Percentiles rank a stretch among this genome's conserved stretches.
Conservation (phyloP, 495 filamentous ascomycete genomes). For the Lophiotrema nucula region DNA sequence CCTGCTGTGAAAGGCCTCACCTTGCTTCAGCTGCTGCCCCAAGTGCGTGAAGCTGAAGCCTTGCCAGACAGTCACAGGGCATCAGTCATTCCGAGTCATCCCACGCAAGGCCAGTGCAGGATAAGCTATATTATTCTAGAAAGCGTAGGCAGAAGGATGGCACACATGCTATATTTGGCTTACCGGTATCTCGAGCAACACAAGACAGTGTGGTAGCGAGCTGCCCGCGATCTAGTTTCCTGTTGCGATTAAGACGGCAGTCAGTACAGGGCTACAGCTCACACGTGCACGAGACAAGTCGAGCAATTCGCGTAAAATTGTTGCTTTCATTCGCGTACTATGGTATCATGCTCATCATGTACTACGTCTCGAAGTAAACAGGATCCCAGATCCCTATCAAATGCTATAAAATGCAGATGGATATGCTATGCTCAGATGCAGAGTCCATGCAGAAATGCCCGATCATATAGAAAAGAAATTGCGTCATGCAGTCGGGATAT, state of each 20-base stretch:
- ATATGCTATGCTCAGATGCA: neutral
- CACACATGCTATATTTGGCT: no score
- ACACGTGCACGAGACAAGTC: neutral
- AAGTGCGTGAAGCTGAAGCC: no score
- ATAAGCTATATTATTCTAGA: constrained; percentile 5
- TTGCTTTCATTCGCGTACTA: neutral
- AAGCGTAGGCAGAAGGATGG: neutral
- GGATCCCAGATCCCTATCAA: neutral
- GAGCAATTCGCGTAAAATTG: neutral
- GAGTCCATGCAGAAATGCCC: constrained; percentile 28
- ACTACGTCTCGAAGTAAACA: neutral
- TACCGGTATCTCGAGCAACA: no score
- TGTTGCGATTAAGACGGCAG: neutral
- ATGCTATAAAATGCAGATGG: neutral
- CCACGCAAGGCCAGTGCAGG: neutral
- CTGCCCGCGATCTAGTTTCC: no score
- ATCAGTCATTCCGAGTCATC: neutral
- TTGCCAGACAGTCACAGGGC: neutral
- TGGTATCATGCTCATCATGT: neutral
- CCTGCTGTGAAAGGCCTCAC: neutral
- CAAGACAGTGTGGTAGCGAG: neutral
- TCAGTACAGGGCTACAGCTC: neutral
- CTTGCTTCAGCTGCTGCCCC: neutral
- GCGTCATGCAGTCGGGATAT: constrained; percentile 18
- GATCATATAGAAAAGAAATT: constrained; percentile 9